A percentile compares a stretch with the other conserved stretches of the same genome.
Evolutionary conservation across 306 rosid genomes (phyloP).

Genomic region (Inga leiocalycina): DNA sequence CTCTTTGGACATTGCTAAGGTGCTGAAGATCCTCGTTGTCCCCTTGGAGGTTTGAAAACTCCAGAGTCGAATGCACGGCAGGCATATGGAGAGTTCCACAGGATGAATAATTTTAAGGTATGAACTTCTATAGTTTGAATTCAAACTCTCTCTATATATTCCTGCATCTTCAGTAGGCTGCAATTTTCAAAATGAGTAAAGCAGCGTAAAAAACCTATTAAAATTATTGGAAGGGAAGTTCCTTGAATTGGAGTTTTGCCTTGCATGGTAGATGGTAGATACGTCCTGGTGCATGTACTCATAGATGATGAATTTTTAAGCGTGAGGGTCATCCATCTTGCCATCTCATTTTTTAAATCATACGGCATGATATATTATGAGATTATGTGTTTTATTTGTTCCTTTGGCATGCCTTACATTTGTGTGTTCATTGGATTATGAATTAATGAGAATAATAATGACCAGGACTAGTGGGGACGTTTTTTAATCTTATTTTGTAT

Average conservation of each 20-base stretch:
- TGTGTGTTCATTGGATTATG: too few relatives aligned
- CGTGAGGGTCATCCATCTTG: not conserved
- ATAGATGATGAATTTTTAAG: constrained; percentile 1
- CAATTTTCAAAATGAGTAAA: constrained; percentile 10
- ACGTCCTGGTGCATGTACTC: not conserved
- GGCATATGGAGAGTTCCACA: constrained; percentile 48
- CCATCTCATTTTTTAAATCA: too few relatives aligned
- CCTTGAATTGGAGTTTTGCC: not conserved
- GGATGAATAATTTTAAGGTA: constrained; percentile 68
- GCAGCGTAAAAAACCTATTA: not conserved
- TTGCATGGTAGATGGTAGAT: not conserved
- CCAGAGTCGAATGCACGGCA: constrained; percentile 43
- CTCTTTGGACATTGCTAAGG: constrained; percentile 49
- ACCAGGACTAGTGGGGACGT: not conserved
- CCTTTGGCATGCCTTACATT: not conserved
- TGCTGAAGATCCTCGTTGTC: constrained; percentile 86
- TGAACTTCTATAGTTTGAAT: constrained; percentile 22
- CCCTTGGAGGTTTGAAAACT: constrained; percentile 59
- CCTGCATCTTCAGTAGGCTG: constrained; percentile 2
- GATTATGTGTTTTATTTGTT: not conserved
- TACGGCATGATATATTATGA: not conserved
- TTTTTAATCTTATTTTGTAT: not conserved
- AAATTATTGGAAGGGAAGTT: not conserved
- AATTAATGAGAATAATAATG: not conserved
- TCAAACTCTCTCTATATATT: not conserved